A percentile compares a stretch with the other conserved stretches of the same genome.
These are phyloP conservation scores for Brassica juncea DNA, from an alignment of 345 rosid species.

Conservation along the genomic window DNA sequence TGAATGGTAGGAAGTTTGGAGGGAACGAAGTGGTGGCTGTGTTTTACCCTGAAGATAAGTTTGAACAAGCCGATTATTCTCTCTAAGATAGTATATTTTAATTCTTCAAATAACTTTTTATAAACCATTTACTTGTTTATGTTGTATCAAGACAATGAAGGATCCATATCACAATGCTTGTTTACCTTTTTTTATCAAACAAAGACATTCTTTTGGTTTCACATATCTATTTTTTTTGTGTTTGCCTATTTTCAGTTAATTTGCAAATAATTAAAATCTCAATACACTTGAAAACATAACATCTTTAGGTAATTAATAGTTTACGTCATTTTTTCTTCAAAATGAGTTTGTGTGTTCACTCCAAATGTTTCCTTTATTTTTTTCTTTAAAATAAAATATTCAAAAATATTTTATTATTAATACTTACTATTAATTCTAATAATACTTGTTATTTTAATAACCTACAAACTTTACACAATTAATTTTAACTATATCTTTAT, in stretches of 20 bases:
- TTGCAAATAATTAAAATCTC: neutral
- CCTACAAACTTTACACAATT: no score
- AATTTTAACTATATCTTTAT: no score
- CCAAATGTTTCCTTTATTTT: no score
- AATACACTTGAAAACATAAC: no score
- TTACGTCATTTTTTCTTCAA: no score
- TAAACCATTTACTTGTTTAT: neutral
- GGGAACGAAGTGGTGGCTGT: conserved; percentile 72
- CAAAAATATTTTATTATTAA: no score
- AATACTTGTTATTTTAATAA: no score
- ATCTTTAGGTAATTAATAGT: no score
- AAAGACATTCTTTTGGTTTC: neutral
- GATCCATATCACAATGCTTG: neutral
- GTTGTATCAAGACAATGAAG: neutral
- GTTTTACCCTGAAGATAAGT: conserved; percentile 63
- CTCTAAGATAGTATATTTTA: neutral
- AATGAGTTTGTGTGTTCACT: no score
- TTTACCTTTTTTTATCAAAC: neutral
- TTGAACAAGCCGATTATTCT: conserved; percentile 59
- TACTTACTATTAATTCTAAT: no score
- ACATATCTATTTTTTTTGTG: neutral
- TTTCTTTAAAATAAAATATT: no score
- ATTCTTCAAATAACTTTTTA: neutral
- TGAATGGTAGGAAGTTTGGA: conserved; percentile 78
- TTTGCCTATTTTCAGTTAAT: neutral